Base-by-base conservation (phyloP, 768 basidiomycete species). In the Trametes punicea region DNA sequence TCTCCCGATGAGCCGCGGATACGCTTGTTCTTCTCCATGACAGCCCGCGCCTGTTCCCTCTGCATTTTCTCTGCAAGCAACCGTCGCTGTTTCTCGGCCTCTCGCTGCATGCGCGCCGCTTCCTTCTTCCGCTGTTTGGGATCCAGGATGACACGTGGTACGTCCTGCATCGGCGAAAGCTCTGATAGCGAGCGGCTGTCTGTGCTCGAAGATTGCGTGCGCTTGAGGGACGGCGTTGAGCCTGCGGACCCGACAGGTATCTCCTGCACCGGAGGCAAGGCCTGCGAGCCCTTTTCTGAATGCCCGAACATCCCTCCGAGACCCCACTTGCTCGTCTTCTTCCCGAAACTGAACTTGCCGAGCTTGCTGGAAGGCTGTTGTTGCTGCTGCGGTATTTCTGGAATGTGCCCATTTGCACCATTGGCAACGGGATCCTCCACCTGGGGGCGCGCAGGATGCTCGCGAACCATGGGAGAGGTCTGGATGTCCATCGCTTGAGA, bases 1-100 rank as follows among this genome's bases (percentile, higher is more conserved):
- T 75, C 41, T 69, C 71, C 27, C 75, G 70, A 16, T 68, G 78
- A 62, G 66, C 81, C 81, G 64, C 89, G 75, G 71, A 92, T 78
- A 62, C 86, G 83, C 57, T 82, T 85, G 61, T 91, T 87, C 75
- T 95, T 96, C 65, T 86, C 82, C 85, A 95, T 88, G 71, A 96
- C 93, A 40, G 91, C 92, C 51, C 93, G 83, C 16, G 93, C 90
- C 70, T 93, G 88, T 65, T 97, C 94, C 64, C 85, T 83, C 59
- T 90, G 84, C 66, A 76, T 84, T 64, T 83, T 84, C 69, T 86
- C 83, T 16, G 80, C 83, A 59, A 89, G 77, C 53, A 84, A 84
- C 60, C 92, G 89, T 59, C 87, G 85, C 63, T 90, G 88, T 65
- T 86, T 82, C 76, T 94, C 91, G 18, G 89, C 88, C 70, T 95